Evolutionary conservation across 495 filamentous ascomycete genomes (phyloP), one percentile per base, ranked within the genome.

Genomic region (Penicillium atrosanguineum): DNA sequence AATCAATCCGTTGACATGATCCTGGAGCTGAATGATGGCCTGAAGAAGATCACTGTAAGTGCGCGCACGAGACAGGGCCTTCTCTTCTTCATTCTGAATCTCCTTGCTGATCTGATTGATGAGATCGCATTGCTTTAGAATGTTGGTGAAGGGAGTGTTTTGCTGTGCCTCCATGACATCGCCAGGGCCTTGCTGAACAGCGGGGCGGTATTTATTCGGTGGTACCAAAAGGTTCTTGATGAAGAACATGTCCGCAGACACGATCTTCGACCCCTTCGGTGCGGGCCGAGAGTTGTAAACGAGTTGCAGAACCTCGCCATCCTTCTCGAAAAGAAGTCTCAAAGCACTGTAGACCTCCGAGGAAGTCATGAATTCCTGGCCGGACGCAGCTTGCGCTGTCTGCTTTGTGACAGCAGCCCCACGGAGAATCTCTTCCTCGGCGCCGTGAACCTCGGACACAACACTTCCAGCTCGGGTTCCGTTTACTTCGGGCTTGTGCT

Each of bases 171-270:
- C 95, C 40, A 89, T 80, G 50, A 97, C 85, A 36, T 87, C 84
- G 15, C 84, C 83, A 37, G 87, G 80, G 44, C 89, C 88, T 40
- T 89, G 87, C 28, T 80, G 77, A n/a, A 90, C 84, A 67, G 91
- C 91, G 20, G 91, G 91, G n/a, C 95, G 85, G 67, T 87, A 97
- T 60, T 85, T 88, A 65, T 94, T 97, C 0, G 95, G 94, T 15
- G 95, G 91, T 4, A 99, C 88, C 20, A 96, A 69, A 31, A 99
- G 72, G 29, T 78, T 84, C 55, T 86, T 83, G 43, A 97, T 78
- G 72, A 99, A 99, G 70, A 99, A 96, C 83, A 96, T 96, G 62
- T 94, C 87, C 0, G 90, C 83, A 6, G 74, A 81, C 8, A 93
- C 70, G 12, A 62, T 41, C 69, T 74, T 52, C 78, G 80, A 18